Percentiles rank a stretch among this genome's conserved stretches.
Conservation (phyloP, 352 stramenopile species). For the Phytopythium montanum region DNA sequence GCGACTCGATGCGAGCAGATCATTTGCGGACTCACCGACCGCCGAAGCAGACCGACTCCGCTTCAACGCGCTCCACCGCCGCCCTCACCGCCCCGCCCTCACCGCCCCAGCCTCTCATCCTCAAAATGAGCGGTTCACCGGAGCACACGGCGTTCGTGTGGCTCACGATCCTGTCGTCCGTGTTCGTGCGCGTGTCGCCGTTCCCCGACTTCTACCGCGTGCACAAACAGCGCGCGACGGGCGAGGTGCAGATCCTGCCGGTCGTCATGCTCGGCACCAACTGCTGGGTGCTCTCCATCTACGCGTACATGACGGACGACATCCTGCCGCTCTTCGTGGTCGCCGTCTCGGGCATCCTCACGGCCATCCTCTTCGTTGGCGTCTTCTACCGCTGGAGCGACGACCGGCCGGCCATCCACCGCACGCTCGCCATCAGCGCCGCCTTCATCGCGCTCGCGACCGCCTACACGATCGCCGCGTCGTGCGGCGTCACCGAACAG, state of each 20-base stretch:
- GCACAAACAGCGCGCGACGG: slow-evolving; percentile 42
- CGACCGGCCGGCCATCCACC: slow-evolving; percentile 20
- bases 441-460: slow-evolving; percentile 29
- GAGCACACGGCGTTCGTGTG: slow-evolving; percentile 39
- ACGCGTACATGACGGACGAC: slow-evolving; percentile 35
- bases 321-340: slow-evolving; percentile 32
- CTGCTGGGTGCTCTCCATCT: slow-evolving; percentile 54
- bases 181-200: slow-evolving; percentile 64
- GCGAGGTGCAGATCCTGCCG: slow-evolving; percentile 45
- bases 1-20: not conserved
- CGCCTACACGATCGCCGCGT: slow-evolving; percentile 37
- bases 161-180: slow-evolving; percentile 54
- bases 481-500: slow-evolving; percentile 20
- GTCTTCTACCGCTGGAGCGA: slow-evolving; percentile 36
- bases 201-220: slow-evolving; percentile 51
- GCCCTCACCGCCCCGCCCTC: not conserved
- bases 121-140: slow-evolving; percentile 14
- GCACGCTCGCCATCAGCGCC: slow-evolving; percentile 13
- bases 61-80: not conserved
- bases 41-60: not conserved
- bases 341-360: slow-evolving; percentile 22
- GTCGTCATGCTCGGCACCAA: slow-evolving; percentile 66
- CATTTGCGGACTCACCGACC: not conserved
- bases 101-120: not conserved
- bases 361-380: slow-evolving; percentile 21